Evolutionary conservation across 2,329 filamentous ascomycete genomes (phyloP).

Genomic region (Aureobasidium zeae): DNA sequence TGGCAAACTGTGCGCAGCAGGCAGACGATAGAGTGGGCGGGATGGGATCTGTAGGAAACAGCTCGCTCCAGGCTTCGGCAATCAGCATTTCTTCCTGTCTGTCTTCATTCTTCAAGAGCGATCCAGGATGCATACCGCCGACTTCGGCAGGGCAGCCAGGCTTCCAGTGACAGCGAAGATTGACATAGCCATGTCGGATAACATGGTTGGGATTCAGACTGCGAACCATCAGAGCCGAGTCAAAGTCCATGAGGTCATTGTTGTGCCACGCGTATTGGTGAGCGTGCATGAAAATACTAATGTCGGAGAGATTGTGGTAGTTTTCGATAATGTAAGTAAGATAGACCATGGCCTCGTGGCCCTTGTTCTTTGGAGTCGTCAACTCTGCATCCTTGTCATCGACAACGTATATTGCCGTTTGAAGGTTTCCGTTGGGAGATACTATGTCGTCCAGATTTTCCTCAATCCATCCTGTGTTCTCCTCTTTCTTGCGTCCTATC

Average conservation of each 20-base stretch:
- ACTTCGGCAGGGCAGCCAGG: conserved; percentile 49
- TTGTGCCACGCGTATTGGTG: conserved; percentile 52
- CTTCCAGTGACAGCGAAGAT: conserved; percentile 47
- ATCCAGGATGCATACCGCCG: conserved; percentile 31
- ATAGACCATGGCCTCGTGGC: conserved; percentile 55
- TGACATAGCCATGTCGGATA: conserved; percentile 44
- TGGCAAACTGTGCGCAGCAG: conserved; percentile 56
- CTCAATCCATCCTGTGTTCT: conserved; percentile 48
- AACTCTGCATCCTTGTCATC: conserved; percentile 40
- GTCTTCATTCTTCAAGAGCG: conserved; percentile 26
- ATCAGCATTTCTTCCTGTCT: conserved; percentile 39
- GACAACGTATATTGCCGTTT: conserved; percentile 42
- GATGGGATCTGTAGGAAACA: conserved; percentile 41
- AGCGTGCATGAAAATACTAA: conserved; percentile 53
- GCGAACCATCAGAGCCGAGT: conserved; percentile 38
- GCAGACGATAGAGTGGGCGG: conserved; percentile 48
- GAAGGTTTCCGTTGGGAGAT: conserved; percentile 27
- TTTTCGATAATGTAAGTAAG: conserved; percentile 53
- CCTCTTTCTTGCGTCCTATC: conserved; percentile 42
- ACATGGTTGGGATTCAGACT: conserved; percentile 39
- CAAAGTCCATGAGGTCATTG: conserved; percentile 39
- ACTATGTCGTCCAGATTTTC: conserved; percentile 39
- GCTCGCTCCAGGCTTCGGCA: conserved; percentile 37
- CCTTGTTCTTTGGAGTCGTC: conserved; percentile 48
- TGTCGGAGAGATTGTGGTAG: conserved; percentile 50